Evolutionary conservation across 768 basidiomycete genomes (phyloP), one percentile per base, ranked within the genome.

Genomic region (Xerocomus spinulosus): DNA sequence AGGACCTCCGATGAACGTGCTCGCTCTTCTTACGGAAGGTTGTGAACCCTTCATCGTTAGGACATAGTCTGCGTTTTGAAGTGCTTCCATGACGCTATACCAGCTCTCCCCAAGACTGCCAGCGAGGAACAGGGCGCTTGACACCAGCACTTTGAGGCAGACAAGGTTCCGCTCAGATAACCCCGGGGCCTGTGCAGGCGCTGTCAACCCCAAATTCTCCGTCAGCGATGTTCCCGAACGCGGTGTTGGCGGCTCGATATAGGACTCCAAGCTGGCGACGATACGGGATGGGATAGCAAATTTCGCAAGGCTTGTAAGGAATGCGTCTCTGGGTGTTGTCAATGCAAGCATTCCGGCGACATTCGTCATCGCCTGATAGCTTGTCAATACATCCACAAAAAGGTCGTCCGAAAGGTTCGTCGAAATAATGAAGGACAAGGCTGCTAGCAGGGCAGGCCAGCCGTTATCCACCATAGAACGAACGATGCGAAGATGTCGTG

Each of bases 31-130:
- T 2, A 55, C 61, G 7, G 67, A 49, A 25, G 59, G 53, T 25
- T 66, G 67, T 2, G 67, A 69, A 3, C 74, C 80, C 66, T 82
- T 85, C 57, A 77, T 72, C 9, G 79, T 80, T 17, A 98, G 72
- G 17, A 99, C 88, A 57, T 92, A 92, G 58, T 95, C 93, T 7
- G 95, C 94, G 55, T 93, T 97, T 69, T 97, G 95, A 20, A 98
- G 69, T 1, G 87, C 82, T 60, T 97, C 94, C 44, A 98, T 73
- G 9, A 97, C 79, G 37, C 85, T 77, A 64, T 90, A 95, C 95
- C 95, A 98, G 50, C 87, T 91, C 49, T 83, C 78, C n/a, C 85
- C 92, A 6, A 96, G 76, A 48, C 84, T 86, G 0, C 88, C 89
- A 0, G 91, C 87, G 9, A 97, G 75, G 63, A 88, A 88, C 23